Evolutionary conservation across 2,329 filamentous ascomycete genomes (phyloP), one percentile per base, ranked within the genome.

Genomic region (Colletotrichum truncatum): DNA sequence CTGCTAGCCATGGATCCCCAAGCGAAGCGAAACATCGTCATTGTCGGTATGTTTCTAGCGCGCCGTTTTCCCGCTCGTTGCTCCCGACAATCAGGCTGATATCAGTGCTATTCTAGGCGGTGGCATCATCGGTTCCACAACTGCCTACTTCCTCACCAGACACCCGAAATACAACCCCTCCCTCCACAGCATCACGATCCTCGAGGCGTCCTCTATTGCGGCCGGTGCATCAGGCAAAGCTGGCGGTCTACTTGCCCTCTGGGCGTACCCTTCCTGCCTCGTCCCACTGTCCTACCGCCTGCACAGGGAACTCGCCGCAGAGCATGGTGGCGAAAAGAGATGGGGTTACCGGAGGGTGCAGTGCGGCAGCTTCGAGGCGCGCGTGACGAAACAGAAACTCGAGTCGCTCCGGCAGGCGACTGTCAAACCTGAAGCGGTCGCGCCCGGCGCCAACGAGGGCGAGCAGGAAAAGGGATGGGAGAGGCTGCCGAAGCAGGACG

Each of bases 151-250:
- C 74, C 84, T 98, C 43, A 96, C 94, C 2, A 90, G 93, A 68
- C 94, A 98, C 76, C 89, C 93, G 26, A 89, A 87, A 28, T 98
- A 92, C 81, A 86, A 96, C 75, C 89, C 90, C 41, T 79, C 86
- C 21, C 86, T 87, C 56, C 93, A 97, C 76, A 90, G 84, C 56
- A 91, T 98, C 72, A 97, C 92, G 1, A 84, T 99, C 28, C 85
- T 98, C 58, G 96, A 99, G 82, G 94, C 96, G 1, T 89, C 89
- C 3, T 85, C 89, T 45, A 90, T 98, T 69, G 96, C 96, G 6
- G 89, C 93, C n/a, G 95, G 93, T 23, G 95, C 96, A 36, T 97
- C 94, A 8, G 96, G 96, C 39, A 98, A 98, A 80, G 95, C 96
- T 0, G 96, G 96, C 14, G 96, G 96, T 1, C 84, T 99, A 4